Evolutionary conservation across 352 stramenopile species (phyloP).

Genomic region (Globisporangium heterothallicum): DNA sequence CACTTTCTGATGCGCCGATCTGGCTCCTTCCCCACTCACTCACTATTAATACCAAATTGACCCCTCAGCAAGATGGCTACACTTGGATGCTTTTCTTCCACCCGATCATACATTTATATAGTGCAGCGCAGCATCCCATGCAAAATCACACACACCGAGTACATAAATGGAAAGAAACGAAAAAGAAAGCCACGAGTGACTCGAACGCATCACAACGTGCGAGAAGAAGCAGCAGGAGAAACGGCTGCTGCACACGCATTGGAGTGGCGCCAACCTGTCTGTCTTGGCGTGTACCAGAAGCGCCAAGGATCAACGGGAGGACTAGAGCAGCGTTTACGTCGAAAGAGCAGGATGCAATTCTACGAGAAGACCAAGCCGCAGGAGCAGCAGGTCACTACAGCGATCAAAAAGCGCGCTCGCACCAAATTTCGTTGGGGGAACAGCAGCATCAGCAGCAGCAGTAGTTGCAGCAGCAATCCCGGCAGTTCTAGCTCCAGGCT

Average conservation of each 20-base stretch:
- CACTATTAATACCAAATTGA: too few species aligned
- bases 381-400: slow-evolving; percentile 9
- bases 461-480: neutral
- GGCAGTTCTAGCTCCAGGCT: neutral
- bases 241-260: too few species aligned
- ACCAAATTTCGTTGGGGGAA: slow-evolving; percentile 12
- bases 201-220: neutral
- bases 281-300: too few species aligned
- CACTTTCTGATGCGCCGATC: too few species aligned
- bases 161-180: neutral
- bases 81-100: too few species aligned
- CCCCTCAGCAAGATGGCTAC: too few species aligned
- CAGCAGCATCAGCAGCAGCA: neutral
- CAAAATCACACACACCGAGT: too few species aligned
- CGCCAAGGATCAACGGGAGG: neutral
- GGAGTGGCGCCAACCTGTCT: neutral
- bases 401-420: slow-evolving; percentile 13
- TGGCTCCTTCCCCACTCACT: too few species aligned
- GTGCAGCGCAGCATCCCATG: too few species aligned
- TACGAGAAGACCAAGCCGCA: slow-evolving; percentile 15
- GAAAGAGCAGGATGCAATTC: slow-evolving; percentile 7
- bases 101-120: too few species aligned
- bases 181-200: slow-evolving; percentile 1
- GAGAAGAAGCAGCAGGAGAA: neutral
- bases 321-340: neutral